phyloP scores from a whole-genome alignment of 495 filamentous ascomycete genomes.

The Tricharina praecox region DNA sequence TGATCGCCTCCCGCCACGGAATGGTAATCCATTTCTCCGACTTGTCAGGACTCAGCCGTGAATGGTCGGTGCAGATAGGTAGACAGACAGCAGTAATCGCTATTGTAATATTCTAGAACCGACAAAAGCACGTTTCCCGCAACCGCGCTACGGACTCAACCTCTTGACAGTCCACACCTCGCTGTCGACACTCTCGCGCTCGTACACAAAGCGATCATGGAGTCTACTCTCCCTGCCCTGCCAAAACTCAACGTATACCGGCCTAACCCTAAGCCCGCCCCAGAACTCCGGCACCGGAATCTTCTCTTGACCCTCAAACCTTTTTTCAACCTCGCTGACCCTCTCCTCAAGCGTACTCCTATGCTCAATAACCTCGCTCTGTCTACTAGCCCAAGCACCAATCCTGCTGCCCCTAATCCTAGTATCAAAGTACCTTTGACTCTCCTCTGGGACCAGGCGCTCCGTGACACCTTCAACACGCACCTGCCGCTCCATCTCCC shows the following conservation, averaged over 20 bases:
- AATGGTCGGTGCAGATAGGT: no score
- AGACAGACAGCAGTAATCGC: no score
- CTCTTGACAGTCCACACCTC: conserved; percentile 6
- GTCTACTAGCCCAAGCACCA: conserved; percentile 84
- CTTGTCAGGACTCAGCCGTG: no score
- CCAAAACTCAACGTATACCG: conserved; percentile 85
- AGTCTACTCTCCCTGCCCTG: conserved; percentile 73
- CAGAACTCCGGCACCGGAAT: conserved; percentile 89
- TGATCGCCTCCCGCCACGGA: no score
- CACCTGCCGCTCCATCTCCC: conserved; percentile 64
- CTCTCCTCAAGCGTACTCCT: conserved; percentile 25
- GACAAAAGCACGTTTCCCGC: no score
- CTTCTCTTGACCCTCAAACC: conserved; percentile 53
- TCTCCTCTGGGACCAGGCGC: conserved; percentile 52
- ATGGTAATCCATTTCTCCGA: no score
- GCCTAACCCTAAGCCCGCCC: conserved; percentile 77
- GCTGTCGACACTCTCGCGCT: neutral
- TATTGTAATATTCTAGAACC: no score
- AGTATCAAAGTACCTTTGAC: conserved; percentile 75
- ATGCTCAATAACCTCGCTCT: conserved; percentile 51
- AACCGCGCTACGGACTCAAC: conserved; percentile 3
- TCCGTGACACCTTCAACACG: conserved; percentile 61
- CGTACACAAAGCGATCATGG: conserved; percentile 83
- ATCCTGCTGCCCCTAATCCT: conserved; percentile 44
- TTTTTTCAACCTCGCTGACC: conserved; percentile 27